A percentile compares a stretch with the other conserved stretches of the same genome.
Evolutionary conservation across 148 eudicot species (phyloP).

Genomic region (Camellia lanceoleosa): DNA sequence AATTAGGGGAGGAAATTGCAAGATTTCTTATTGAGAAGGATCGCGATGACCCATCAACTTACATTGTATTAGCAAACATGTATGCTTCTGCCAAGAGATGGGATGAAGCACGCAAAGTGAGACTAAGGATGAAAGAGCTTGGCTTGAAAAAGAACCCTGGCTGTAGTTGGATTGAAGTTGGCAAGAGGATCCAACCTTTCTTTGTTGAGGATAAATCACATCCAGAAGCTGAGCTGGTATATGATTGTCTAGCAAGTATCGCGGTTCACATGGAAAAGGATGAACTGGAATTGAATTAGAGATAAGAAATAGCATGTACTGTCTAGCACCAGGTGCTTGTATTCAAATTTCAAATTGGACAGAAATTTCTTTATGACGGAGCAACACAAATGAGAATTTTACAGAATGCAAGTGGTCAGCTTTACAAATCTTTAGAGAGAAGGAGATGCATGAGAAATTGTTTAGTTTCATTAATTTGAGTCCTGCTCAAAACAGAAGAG

Average conservation of each 20-base stretch:
- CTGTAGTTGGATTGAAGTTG: slow-evolving; percentile 42
- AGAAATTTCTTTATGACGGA: neutral
- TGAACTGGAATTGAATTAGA: neutral
- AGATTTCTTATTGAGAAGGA: slow-evolving; percentile 25
- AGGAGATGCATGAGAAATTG: too few species aligned
- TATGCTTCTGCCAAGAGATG: slow-evolving; percentile 30
- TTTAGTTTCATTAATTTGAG: too few species aligned
- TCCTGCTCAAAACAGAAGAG: neutral
- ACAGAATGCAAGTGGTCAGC: neutral
- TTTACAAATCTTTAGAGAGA: neutral
- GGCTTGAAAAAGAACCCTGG: slow-evolving; percentile 41
- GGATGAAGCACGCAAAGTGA: slow-evolving; percentile 28
- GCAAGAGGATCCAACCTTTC: slow-evolving; percentile 26
- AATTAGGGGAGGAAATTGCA: slow-evolving; percentile 35
- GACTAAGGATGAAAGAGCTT: slow-evolving; percentile 30
- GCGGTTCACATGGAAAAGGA: slow-evolving; percentile 31
- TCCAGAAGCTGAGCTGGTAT: slow-evolving; percentile 17
- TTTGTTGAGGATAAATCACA: slow-evolving; percentile 31
- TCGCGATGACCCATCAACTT: slow-evolving; percentile 29
- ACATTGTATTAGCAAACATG: slow-evolving; percentile 30
- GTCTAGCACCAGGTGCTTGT: neutral
- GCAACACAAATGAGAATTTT: neutral
- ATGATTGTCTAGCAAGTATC: slow-evolving; percentile 22
- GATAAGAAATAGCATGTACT: neutral
- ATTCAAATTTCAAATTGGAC: neutral